Evolutionary conservation across 75 land plant genomes (phyloP).

Genomic region (Pinus albicaulis): DNA sequence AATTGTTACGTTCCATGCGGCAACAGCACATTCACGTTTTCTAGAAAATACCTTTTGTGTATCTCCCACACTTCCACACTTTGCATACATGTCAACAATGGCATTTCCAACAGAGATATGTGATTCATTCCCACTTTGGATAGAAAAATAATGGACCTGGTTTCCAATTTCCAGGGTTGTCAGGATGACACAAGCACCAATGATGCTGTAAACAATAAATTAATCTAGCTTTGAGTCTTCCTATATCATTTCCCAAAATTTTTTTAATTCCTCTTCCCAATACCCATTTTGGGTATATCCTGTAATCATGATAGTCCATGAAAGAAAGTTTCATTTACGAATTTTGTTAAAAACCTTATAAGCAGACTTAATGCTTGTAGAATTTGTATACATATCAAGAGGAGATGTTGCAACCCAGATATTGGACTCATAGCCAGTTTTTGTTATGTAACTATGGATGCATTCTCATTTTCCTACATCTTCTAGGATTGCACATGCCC

Average conservation of each 20-base stretch:
- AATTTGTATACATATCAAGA: constrained; percentile 18
- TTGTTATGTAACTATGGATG: constrained; percentile 8
- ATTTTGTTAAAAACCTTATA: constrained; percentile 9
- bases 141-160: background rate
- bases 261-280: constrained; percentile 38
- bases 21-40: constrained; percentile 14
- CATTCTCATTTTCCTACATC: background rate
- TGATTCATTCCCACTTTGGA: constrained; percentile 11
- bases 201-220: constrained; percentile 26
- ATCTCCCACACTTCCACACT: constrained; percentile 5
- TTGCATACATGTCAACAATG: background rate
- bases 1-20: constrained; percentile 53
- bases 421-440: constrained; percentile 4
- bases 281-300: constrained; percentile 50
- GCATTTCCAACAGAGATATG: constrained; percentile 27
- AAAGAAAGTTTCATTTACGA: constrained; percentile 15
- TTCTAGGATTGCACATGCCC: constrained; percentile 7
- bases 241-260: constrained; percentile 29
- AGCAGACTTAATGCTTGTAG: constrained; percentile 1
- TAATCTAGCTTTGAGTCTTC: constrained; percentile 41
- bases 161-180: no score
- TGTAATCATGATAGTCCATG: constrained; percentile 57
- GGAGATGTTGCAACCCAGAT: constrained; percentile 7
- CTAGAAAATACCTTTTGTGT: constrained; percentile 25
- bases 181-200: constrained; percentile 52